phyloP scores from a whole-genome alignment of 2,329 filamentous ascomycete species.

The Passalora sequoiae region DNA sequence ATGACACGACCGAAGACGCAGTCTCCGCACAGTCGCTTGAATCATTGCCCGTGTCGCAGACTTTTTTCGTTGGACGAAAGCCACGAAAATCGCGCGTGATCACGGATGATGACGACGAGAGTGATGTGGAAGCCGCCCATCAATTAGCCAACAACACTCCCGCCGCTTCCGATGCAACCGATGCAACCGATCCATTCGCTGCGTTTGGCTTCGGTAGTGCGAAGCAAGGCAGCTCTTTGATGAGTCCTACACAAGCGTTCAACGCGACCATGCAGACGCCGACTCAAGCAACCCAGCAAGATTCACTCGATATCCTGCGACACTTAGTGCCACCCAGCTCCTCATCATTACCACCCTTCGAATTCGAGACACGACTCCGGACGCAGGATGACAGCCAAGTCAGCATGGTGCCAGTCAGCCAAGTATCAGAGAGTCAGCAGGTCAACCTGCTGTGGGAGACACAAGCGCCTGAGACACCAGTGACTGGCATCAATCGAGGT shows the following conservation, averaged over 20 bases:
- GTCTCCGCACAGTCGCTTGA: neutral
- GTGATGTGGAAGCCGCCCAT: slow-evolving; percentile 19
- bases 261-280: slow-evolving; percentile 35
- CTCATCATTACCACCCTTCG: slow-evolving; percentile 25
- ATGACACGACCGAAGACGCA: slow-evolving; percentile 34
- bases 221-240: slow-evolving; percentile 21
- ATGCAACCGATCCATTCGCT: slow-evolving; percentile 31
- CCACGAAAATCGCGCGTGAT: slow-evolving; percentile 31
- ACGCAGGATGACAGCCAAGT: slow-evolving; percentile 18
- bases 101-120: slow-evolving; percentile 35
- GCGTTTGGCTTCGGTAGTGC: slow-evolving; percentile 30
- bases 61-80: slow-evolving; percentile 19
- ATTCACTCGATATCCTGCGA: slow-evolving; percentile 41
- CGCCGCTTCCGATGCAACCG: slow-evolving; percentile 12
- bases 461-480: slow-evolving; percentile 30
- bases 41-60: slow-evolving; percentile 11
- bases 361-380: slow-evolving; percentile 10
- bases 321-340: slow-evolving; percentile 31
- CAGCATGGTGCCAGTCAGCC: slow-evolving; percentile 20
- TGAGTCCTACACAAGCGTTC: slow-evolving; percentile 35
- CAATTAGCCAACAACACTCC: neutral
- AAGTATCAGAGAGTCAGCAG: slow-evolving; percentile 29
- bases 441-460: slow-evolving; percentile 37
- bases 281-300: slow-evolving; percentile 34
- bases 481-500: slow-evolving; percentile 17